A percentile compares a stretch with the other conserved stretches of the same genome.
phyloP scores from a whole-genome alignment of 768 basidiomycete genomes.

The Pleurotus ostreatus region DNA sequence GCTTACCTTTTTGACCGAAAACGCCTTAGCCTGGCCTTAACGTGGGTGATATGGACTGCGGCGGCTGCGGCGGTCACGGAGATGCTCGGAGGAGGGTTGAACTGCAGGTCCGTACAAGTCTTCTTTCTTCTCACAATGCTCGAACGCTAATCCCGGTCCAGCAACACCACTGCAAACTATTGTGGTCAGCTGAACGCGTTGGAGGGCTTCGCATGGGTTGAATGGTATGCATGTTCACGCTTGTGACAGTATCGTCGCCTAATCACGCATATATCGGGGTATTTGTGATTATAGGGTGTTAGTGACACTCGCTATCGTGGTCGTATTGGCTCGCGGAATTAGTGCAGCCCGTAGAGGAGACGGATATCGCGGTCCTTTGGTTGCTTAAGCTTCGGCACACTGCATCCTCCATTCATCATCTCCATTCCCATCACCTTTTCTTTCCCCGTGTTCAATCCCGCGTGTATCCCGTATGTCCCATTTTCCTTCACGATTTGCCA shows the following conservation, averaged over 20 bases:
- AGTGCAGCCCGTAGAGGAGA: constrained; percentile 59
- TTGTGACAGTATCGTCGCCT: background rate
- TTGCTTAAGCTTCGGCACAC: constrained; percentile 16
- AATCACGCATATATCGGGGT: background rate
- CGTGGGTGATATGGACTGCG: constrained; percentile 78
- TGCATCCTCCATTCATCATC: too few relatives aligned
- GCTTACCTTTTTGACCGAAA: background rate
- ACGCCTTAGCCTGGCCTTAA: constrained; percentile 50
- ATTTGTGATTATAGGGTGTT: constrained; percentile 44
- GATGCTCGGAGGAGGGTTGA: constrained; percentile 61
- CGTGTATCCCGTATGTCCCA: too few relatives aligned
- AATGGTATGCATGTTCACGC: constrained; percentile 45
- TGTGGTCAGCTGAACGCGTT: constrained; percentile 77
- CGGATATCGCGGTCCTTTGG: constrained; percentile 56
- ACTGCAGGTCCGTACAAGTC: constrained; percentile 50
- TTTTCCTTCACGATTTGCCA: too few relatives aligned
- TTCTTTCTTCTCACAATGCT: background rate
- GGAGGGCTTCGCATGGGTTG: constrained; percentile 72
- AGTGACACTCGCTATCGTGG: constrained; percentile 54
- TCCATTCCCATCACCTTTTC: too few relatives aligned
- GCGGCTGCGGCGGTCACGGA: constrained; percentile 69
- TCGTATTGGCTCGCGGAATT: constrained; percentile 60
- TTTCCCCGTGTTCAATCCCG: too few relatives aligned
- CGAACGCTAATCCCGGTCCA: background rate
- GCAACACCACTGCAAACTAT: constrained; percentile 45